Evolutionary conservation across 2,329 filamentous ascomycete species (phyloP).

Genomic region (Rhynchosporium graminicola): DNA sequence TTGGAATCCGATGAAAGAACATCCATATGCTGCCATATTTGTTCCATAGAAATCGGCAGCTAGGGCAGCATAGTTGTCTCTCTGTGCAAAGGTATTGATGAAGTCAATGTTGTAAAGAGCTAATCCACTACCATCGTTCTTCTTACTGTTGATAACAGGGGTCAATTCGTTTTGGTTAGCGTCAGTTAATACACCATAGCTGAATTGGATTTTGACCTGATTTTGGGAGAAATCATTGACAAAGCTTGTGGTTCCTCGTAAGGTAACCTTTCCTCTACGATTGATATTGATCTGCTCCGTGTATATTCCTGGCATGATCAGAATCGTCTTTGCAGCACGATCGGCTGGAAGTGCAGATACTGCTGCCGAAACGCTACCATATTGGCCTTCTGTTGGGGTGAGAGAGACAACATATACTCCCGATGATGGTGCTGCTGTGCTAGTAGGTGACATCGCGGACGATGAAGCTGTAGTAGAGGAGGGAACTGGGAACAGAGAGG

Average conservation of each 20-base stretch:
- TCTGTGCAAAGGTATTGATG: slow-evolving; percentile 47
- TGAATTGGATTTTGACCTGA: slow-evolving; percentile 43
- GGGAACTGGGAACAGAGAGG: slow-evolving; percentile 34
- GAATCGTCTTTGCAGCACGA: slow-evolving; percentile 44
- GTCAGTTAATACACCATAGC: slow-evolving; percentile 45
- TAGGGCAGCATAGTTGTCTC: slow-evolving; percentile 46
- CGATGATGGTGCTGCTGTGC: slow-evolving; percentile 20
- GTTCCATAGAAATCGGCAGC: slow-evolving; percentile 50
- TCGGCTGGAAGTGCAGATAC: slow-evolving; percentile 47
- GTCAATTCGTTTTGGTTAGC: slow-evolving; percentile 46
- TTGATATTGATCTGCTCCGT: slow-evolving; percentile 46
- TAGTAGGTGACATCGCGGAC: slow-evolving; percentile 13
- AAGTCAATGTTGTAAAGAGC: slow-evolving; percentile 57
- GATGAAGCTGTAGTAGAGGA: slow-evolving; percentile 15
- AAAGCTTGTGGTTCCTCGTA: slow-evolving; percentile 41
- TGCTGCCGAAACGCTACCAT: slow-evolving; percentile 46
- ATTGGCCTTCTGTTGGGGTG: slow-evolving; percentile 44
- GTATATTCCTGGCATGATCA: slow-evolving; percentile 45
- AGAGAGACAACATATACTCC: slow-evolving; percentile 38
- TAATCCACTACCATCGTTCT: slow-evolving; percentile 38
- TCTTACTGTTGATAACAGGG: slow-evolving; percentile 48
- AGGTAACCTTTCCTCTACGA: slow-evolving; percentile 45
- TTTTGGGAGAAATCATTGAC: slow-evolving; percentile 44
- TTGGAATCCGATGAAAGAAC: slow-evolving; percentile 54
- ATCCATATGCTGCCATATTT: slow-evolving; percentile 56